Conservation (phyloP, 176 grass and related monocot genomes). For the Canna indica region DNA sequence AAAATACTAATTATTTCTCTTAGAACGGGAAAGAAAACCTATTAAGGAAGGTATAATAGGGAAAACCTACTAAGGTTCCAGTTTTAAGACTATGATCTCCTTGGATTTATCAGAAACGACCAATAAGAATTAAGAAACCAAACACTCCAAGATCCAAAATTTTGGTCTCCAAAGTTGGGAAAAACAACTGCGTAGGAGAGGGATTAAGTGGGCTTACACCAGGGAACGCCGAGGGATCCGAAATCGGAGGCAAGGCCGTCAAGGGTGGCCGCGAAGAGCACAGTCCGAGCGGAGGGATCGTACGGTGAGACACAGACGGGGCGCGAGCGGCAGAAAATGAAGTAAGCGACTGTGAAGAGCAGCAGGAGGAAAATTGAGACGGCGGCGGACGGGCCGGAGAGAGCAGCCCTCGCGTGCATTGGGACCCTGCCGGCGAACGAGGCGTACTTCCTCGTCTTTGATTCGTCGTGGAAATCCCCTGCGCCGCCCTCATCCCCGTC, state of each 20-base stretch:
- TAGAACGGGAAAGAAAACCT: background rate
- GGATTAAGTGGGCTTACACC: slow-evolving; percentile 46
- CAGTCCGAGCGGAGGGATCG: slow-evolving; percentile 28
- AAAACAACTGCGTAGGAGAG: background rate
- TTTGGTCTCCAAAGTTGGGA: background rate
- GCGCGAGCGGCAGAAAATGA: slow-evolving; percentile 25
- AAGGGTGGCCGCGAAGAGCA: slow-evolving; percentile 15
- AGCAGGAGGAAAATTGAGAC: slow-evolving; percentile 33
- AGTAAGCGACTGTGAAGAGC: slow-evolving; percentile 39
- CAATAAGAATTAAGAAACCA: background rate
- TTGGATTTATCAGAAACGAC: background rate
- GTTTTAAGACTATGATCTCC: background rate
- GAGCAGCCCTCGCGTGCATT: slow-evolving; percentile 28
- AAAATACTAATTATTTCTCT: background rate
- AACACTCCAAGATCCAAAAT: background rate
- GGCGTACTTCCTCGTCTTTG: slow-evolving; percentile 38
- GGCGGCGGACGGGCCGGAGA: slow-evolving; percentile 20
- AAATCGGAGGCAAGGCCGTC: slow-evolving; percentile 71
- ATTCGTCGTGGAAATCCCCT: slow-evolving; percentile 29
- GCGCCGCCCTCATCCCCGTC: background rate
- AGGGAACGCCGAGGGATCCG: slow-evolving; percentile 78
- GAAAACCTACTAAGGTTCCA: background rate
- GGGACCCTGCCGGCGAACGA: slow-evolving; percentile 27
- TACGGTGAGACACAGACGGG: slow-evolving; percentile 37
- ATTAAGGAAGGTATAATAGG: background rate